Conservation (phyloP, 2,329 filamentous ascomycete species). For the Pseudopithomyces chartarum region DNA sequence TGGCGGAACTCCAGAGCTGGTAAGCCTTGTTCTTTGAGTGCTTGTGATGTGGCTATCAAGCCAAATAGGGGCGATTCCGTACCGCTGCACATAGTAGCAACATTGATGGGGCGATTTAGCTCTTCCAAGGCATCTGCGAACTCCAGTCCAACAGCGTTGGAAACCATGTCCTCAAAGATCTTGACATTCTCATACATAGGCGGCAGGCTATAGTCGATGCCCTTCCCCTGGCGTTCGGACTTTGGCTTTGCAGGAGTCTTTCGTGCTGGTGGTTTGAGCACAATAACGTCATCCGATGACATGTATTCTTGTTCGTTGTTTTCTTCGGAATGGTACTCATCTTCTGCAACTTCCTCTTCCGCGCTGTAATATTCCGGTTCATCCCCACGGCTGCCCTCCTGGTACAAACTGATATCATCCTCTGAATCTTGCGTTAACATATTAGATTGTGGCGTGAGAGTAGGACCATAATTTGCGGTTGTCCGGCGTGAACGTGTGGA, state of each 20-base stretch:
- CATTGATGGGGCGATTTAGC: conserved; percentile 48
- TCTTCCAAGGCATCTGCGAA: not conserved
- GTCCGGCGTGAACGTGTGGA: not conserved
- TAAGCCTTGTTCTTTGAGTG: conserved; percentile 20
- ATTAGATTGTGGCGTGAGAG: not conserved
- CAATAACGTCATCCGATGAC: not conserved
- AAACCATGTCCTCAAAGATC: not conserved
- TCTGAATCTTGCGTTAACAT: not conserved
- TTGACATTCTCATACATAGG: not conserved
- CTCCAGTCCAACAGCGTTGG: not conserved
- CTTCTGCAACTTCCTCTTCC: not conserved
- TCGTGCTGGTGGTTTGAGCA: not conserved
- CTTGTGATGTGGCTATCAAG: conserved; percentile 58
- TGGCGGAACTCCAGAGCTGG: conserved; percentile 39
- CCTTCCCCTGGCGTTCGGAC: not conserved
- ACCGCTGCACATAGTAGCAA: conserved; percentile 79
- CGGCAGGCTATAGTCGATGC: not conserved
- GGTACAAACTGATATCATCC: not conserved
- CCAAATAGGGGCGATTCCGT: conserved; percentile 76
- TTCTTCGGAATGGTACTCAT: not conserved
- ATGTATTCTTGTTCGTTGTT: not conserved
- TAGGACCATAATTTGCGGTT: not conserved
- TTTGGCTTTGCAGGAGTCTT: not conserved
- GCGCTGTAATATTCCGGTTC: not conserved
- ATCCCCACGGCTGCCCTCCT: not conserved